Base-by-base conservation (phyloP, 495 filamentous ascomycete species). In the Xylona heveae region DNA sequence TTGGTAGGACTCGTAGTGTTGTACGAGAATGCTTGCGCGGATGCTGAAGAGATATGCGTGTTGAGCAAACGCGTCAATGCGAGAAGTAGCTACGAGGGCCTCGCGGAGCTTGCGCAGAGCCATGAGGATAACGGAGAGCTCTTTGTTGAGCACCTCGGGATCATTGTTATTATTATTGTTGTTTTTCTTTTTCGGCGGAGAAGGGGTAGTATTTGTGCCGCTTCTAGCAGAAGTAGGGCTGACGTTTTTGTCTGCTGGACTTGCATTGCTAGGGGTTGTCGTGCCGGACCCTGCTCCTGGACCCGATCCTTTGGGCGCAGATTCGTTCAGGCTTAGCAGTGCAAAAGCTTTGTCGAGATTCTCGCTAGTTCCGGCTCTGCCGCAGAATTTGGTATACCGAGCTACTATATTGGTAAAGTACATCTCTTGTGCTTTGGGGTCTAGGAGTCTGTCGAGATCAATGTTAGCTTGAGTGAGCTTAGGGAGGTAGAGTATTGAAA, bases 41-140 rank as follows among this genome's bases (percentile, higher is more conserved):
- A 85, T 76, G 47, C 75, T 75, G 62, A 93, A 90, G 26, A 55
- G 48, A 42, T 64, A 64, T 3, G 46, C 53, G 17, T 41, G 43
- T 27, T 49, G 47, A 3, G 60, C 57, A 48, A 64, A 64, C 6
- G 23, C 12, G 39, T 84, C 78, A 28, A 50, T 45, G 19, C 80
- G 73, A 22, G 62, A 55, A 13, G 71, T 69, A 21, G 80, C 74
- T 0, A 85, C 68, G 31, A 94, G 68, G 26, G 70, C 81, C 57
- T 97, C 88, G 26, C 88, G 71, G 24, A 97, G 64, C 50, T 93
- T 95, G 34, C 88, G 72, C 51, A 95, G 78, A 21, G 83, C 77
- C 38, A 70, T 62, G 34, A 74, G 52, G 35, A 78, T 57, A 8
- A 54, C 61, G 19, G 66, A 62, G 31, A 76, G 55, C 39, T 75